Evolutionary conservation across 768 basidiomycete genomes (phyloP), one percentile per base, ranked within the genome.

Genomic region (Chlorophyllum brunneum): DNA sequence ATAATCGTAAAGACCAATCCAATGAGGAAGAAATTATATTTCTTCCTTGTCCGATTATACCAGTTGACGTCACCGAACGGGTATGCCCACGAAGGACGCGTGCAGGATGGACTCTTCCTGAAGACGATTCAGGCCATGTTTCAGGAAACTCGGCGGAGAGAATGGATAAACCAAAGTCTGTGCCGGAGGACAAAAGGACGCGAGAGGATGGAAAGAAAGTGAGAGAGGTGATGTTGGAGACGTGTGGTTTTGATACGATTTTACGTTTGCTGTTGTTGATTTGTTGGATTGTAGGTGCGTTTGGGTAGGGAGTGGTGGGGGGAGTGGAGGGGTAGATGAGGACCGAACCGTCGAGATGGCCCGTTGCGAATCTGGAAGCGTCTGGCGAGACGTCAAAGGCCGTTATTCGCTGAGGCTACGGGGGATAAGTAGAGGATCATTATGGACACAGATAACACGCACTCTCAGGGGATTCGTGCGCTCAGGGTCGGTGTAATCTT

Each of bases 121-220:
- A 29, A 16, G 26, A 23, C 1, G 62, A 42, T 33, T 58, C 34
- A 7, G 51, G 44, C 23, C 18, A 33, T 15, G 40, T 23, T 10
- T 52, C 34, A 6, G 68, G 65, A 5, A 75, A 73, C 3, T 80
- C 76, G 0, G 86, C 81, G 6, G 87, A 79, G 47, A 86, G 78
- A 54, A 94, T 76, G 22, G 79, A 70, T 2, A 92, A 65, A 0
- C 79, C 70, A 58, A 89, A 85, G 63, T 91, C 88, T 4, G 78
- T 78, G 0, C 85, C 81, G 0, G 82, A 73, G 4, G 86, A 80
- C 8, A 94, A 75, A 1, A 91, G 70, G 13, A 91, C 88, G 34
- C 82, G 73, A 9, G 79, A 83, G 0, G 84, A 87, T 1, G 86
- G 86, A 66, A 88, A 86, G 72, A 85, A 86, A 37, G 71, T 73